Evolutionary conservation across 1,139 yeast genomes (phyloP).

Genomic region (Nakaseomyces bracarensis): DNA sequence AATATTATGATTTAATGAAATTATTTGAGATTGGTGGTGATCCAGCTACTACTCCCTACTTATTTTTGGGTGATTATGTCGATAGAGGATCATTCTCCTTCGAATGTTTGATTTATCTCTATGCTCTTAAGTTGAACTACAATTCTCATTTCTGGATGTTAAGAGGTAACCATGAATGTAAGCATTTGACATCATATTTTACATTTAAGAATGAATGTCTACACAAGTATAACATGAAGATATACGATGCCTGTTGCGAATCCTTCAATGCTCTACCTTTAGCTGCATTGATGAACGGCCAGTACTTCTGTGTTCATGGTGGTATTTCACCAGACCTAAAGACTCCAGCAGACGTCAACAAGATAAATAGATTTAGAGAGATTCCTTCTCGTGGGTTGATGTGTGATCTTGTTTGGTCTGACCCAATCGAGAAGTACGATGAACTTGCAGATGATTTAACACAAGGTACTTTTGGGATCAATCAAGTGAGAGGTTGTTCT

Average conservation of each 20-base stretch:
- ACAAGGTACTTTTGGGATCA: constrained; percentile 46
- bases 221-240: constrained; percentile 62
- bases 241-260: constrained; percentile 68
- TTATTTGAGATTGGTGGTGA: constrained; percentile 92
- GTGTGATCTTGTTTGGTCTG: constrained; percentile 97
- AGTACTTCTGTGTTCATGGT: constrained; percentile 94
- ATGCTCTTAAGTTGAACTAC: constrained; percentile 71
- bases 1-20: constrained; percentile 82
- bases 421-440: constrained; percentile 86
- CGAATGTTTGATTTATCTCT: constrained; percentile 76
- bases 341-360: constrained; percentile 59
- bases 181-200: constrained; percentile 87
- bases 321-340: constrained; percentile 86
- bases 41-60: constrained; percentile 65
- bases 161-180: constrained; percentile 94
- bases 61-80: constrained; percentile 91
- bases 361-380: constrained; percentile 74
- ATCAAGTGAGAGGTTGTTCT: constrained; percentile 86
- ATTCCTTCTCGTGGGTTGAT: constrained; percentile 91
- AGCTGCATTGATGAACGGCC: constrained; percentile 91
- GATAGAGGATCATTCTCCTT: constrained; percentile 91
- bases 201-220: constrained; percentile 88
- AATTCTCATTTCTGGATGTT: constrained; percentile 74
- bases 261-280: constrained; percentile 86
- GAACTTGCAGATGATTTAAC: constrained; percentile 22